A percentile compares a stretch with the other conserved stretches of the same genome.
Conservation (phyloP, 345 rosid genomes). For the Syzygium aromaticum region DNA sequence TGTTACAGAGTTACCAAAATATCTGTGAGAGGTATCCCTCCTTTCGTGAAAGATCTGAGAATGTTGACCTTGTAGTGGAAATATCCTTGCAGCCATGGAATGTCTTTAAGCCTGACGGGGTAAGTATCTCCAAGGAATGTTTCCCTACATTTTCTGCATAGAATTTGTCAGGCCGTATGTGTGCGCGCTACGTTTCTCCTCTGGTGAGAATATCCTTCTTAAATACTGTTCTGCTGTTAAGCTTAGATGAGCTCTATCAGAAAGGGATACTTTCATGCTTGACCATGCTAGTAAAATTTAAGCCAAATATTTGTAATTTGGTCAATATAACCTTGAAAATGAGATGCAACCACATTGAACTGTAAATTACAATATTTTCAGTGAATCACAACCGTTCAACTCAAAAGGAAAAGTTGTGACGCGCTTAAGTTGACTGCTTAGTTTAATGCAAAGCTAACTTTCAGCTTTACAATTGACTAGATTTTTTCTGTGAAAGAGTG, state of each 20-base stretch:
- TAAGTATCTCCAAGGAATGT: conserved; percentile 15
- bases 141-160: background rate
- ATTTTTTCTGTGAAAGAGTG: background rate
- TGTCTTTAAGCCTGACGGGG: conserved; percentile 95
- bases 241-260: background rate
- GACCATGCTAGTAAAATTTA: background rate
- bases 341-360: background rate
- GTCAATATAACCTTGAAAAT: background rate
- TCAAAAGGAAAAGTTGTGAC: background rate
- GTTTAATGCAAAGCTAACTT: background rate
- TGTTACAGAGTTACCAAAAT: conserved; percentile 71
- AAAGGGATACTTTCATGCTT: background rate
- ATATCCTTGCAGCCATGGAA: conserved; percentile 98
- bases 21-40: conserved; percentile 87
- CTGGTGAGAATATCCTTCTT: background rate
- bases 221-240: background rate
- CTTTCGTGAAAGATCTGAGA: conserved; percentile 93
- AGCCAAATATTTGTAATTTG: background rate
- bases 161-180: background rate
- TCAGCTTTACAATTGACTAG: background rate
- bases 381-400: background rate
- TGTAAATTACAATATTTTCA: background rate
- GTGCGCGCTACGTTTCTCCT: background rate
- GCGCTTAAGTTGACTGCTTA: background rate
- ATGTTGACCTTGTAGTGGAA: conserved; percentile 90